phyloP scores from a whole-genome alignment of 164 flowering plant genomes.

The Macadamia integrifolia region DNA sequence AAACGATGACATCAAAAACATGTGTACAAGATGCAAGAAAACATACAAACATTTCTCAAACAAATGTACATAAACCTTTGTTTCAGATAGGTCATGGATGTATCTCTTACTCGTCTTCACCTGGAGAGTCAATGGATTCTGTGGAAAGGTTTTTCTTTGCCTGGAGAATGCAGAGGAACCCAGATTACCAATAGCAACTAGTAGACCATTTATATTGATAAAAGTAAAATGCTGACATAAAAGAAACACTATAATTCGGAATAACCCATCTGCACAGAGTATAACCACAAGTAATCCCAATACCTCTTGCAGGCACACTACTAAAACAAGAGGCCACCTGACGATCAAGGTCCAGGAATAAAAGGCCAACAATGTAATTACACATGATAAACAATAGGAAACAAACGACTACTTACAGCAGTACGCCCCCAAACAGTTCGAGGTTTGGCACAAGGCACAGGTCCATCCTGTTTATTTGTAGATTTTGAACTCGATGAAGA shows the following conservation, averaged over 20 bases:
- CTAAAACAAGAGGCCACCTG: not conserved
- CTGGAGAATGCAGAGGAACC: conserved; percentile 28
- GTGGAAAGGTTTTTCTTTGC: conserved; percentile 73
- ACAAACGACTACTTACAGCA: conserved; percentile 48
- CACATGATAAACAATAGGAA: not conserved
- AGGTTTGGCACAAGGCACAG: conserved; percentile 20
- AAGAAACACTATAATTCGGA: not conserved
- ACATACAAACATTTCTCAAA: not conserved
- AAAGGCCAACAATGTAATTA: not conserved
- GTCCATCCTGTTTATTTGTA: conserved; percentile 27
- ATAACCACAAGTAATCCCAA: not conserved
- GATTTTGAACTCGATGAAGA: conserved; percentile 21
- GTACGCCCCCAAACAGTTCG: conserved; percentile 63
- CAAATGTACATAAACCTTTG: not conserved
- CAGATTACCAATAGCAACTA: not conserved
- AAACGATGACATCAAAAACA: not conserved
- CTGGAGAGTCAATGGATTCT: conserved; percentile 61
- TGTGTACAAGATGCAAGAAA: not conserved
- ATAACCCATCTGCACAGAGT: not conserved
- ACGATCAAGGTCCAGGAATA: not conserved
- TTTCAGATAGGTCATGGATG: not conserved
- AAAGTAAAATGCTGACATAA: not conserved
- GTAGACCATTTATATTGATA: not conserved
- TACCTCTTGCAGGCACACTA: not conserved
- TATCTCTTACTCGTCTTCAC: conserved; percentile 77